Base-by-base conservation (phyloP, 2,329 filamentous ascomycete species). In the Berkeleyomyces rouxiae region DNA sequence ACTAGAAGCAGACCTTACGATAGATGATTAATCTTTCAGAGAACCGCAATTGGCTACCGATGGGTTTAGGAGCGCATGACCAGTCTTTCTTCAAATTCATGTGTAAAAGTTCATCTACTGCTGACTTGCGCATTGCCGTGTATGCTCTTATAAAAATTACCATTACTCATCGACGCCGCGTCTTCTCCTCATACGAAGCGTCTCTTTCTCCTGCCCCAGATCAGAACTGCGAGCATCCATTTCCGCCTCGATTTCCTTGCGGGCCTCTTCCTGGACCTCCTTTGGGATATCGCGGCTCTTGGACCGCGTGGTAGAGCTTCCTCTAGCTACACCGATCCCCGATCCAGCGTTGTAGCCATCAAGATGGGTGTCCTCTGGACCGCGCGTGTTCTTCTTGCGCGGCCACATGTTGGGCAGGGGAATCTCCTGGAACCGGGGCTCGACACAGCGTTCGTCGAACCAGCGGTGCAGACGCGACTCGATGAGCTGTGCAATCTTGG, bases 391-490 rank as follows among this genome's bases (percentile, higher is more conserved):
- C 75, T 84, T 86, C 76, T 91, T 92, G 57, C 88, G 77, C 1
- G 89, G 89, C 89, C 89, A 95, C 64, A 93, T 71, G 67, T 83
- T 90, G 0, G 89, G 89, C 7, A 95, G 77, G 0, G 87, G 86
- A 67, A 93, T 92, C 70, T 93, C 88, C 71, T 93, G 89, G 72
- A 93, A 93, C 36, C 88, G 81, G 1, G 89, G 89, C 73, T 93
- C 88, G 5, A 95, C 89, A 66, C 85, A 88, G 57, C 89, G 82
- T 70, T 93, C 88, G 71, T 93, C 88, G 71, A 95, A 92, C 89
- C 89, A 95, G 62, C 83, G 82, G 73, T 93, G 88, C 13, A 95
- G 78, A 16, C 88, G 80, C 3, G 84, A 81, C 73, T 95, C 89
- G 47, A 95, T 83, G 1, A 95, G 77, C 71, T 92, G 87, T 0